Conservation (phyloP, 2,329 filamentous ascomycete species). For the Exophiala xenobiotica region DNA sequence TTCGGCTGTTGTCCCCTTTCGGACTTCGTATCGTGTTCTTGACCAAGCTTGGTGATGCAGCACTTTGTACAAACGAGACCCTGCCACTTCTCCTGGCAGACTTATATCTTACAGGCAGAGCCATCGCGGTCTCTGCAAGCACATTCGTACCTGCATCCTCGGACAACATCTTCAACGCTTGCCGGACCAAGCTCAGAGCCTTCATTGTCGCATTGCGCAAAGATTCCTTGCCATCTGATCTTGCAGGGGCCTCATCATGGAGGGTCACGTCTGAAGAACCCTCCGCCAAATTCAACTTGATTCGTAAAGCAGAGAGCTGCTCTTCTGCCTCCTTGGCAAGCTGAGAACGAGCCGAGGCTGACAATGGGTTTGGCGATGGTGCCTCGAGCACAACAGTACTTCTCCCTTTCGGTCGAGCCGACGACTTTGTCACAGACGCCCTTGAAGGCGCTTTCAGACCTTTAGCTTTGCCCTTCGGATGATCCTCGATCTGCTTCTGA, state of each 20-base stretch:
- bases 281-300: conserved; percentile 44
- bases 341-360: not conserved
- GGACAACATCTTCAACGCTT: conserved; percentile 39
- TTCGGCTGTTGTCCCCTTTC: not conserved
- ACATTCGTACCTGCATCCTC: conserved; percentile 77
- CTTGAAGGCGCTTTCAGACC: not conserved
- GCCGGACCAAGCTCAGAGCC: conserved; percentile 58
- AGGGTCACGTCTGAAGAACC: not conserved
- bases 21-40: not conserved
- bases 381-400: not conserved
- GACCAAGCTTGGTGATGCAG: not conserved
- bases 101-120: conserved; percentile 64
- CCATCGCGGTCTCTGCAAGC: conserved; percentile 88
- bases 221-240: conserved; percentile 38
- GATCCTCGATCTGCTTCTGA: not conserved
- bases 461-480: not conserved
- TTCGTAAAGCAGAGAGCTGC: conserved; percentile 1
- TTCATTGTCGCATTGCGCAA: conserved; percentile 62
- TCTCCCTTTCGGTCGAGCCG: not conserved
- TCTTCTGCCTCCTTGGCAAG: not conserved
- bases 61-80: conserved; percentile 25
- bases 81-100: conserved; percentile 52
- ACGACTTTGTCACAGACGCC: not conserved
- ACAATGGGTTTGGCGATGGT: not conserved
- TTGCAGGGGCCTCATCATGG: conserved; percentile 35